phyloP scores from a whole-genome alignment of 75 land plant species.

The Ceratopteris richardii region DNA sequence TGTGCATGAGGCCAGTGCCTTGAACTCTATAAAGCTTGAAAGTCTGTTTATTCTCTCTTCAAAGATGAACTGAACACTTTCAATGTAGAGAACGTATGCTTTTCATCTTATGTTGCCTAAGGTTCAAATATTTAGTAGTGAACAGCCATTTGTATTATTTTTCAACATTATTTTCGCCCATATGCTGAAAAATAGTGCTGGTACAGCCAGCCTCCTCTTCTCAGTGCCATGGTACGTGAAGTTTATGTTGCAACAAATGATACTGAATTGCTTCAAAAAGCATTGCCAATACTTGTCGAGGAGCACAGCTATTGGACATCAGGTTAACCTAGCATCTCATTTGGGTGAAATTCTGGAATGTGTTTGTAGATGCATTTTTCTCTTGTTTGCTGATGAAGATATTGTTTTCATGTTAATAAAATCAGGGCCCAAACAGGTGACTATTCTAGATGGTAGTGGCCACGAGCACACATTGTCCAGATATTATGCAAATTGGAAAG shows the following conservation, averaged over 20 bases:
- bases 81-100: no score
- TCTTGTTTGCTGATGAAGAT: slow-evolving; percentile 3
- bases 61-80: no score
- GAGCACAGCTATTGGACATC: slow-evolving; percentile 79
- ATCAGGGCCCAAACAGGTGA: slow-evolving; percentile 63
- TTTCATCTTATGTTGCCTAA: no score
- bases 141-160: not conserved
- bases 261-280: slow-evolving; percentile 37
- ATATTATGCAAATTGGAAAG: slow-evolving; percentile 79
- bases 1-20: no score
- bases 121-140: no score
- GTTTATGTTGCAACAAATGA: slow-evolving; percentile 55
- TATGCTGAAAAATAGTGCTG: not conserved
- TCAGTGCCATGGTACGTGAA: slow-evolving; percentile 67
- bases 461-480: slow-evolving; percentile 43
- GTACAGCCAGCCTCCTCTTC: slow-evolving; percentile 87
- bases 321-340: no score
- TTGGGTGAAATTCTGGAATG: not conserved
- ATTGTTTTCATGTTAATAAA: no score
- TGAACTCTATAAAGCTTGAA: no score
- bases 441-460: slow-evolving; percentile 45
- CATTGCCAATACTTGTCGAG: slow-evolving; percentile 61
- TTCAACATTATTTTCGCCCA: not conserved
- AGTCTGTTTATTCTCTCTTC: no score
- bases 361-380: not conserved